Percentiles rank a stretch among this genome's conserved stretches.
phyloP scores from a whole-genome alignment of 176 grass and related monocot genomes.

The Oryza glaberrima region DNA sequence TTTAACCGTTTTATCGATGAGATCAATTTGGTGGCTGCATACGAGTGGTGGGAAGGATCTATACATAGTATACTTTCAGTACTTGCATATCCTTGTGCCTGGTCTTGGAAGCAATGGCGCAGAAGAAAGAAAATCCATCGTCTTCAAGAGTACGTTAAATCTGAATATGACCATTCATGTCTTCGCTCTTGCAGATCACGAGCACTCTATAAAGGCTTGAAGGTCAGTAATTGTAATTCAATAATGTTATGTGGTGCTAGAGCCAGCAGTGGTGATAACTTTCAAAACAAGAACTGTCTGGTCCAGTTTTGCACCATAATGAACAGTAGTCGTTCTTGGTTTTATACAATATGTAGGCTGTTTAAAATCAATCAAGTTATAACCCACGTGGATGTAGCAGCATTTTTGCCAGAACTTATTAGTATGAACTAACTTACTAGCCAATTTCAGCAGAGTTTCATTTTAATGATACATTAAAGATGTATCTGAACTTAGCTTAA shows the following conservation, averaged over 20 bases:
- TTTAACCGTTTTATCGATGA: slow-evolving; percentile 98
- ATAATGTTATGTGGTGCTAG: background rate
- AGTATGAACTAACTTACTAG: background rate
- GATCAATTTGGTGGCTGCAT: slow-evolving; percentile 92
- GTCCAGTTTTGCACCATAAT: background rate
- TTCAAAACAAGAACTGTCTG: background rate
- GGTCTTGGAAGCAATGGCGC: slow-evolving; percentile 99
- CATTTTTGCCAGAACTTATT: slow-evolving; percentile 22
- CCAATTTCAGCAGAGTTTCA: slow-evolving; percentile 1
- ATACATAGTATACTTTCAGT: slow-evolving; percentile 93
- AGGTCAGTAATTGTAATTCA: slow-evolving; percentile 59
- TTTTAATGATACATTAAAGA: slow-evolving; percentile 25
- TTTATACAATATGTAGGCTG: background rate
- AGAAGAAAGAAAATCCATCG: slow-evolving; percentile 92
- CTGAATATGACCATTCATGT: slow-evolving; percentile 98
- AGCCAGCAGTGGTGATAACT: slow-evolving; percentile 4
- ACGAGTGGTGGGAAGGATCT: slow-evolving; percentile 99
- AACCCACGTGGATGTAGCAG: background rate
- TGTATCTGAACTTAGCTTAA: background rate
- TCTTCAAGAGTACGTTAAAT: slow-evolving; percentile 96
- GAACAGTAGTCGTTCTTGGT: background rate
- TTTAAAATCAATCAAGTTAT: background rate
- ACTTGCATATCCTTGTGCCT: slow-evolving; percentile 98
- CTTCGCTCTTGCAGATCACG: slow-evolving; percentile 94
- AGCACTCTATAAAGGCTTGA: slow-evolving; percentile 99